Base-by-base conservation (phyloP, 2,329 filamentous ascomycete species). In the Ophiosphaerella herpotricha region DNA sequence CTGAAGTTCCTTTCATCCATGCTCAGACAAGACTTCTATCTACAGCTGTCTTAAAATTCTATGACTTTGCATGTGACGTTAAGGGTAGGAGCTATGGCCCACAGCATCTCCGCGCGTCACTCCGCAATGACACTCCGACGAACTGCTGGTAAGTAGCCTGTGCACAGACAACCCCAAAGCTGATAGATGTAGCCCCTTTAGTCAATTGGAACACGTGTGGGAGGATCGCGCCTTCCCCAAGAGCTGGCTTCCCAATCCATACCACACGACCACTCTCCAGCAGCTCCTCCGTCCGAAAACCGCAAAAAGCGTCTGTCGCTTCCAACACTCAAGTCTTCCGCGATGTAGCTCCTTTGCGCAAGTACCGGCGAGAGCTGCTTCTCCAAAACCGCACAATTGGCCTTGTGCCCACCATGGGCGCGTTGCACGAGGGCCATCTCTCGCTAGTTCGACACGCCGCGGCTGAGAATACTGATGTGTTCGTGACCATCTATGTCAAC, bases 331-430 rank as follows among this genome's bases (percentile, higher is more conserved):
- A 84, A 53, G 74, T 97, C 64, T 88, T 96, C 70, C 89, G 90
- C 63, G 83, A 90, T 72, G 85, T 94, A 51, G 77, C 85, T 12
- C 79, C 84, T 9, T 78, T 96, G 43, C 89, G 90, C 34, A 74
- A 80, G 62, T 88, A 87, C 79, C 85, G 91, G 32, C 81, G 78
- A 18, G 81, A 85, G 35, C 84, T 91, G 52, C 76, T 85, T 32
- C 75, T 85, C 52, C 80, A 85, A 65, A 83, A 87, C 62, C 84
- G 87, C 49, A 86, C 86, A 38, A 86, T 99, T 50, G 91, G 89
- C 51, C 85, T 99, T 24, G 91, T 99, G 32, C 94, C 94, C 1
- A 99, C 94, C 29, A 97, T 99, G 94, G 94, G 94, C 55, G 94
- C 94, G 42, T 82, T 99, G n/a, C 94, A 99, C 74, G 83, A 86